These are phyloP conservation scores for Malassezia japonica DNA, from an alignment of 1,284 basidiomycete genomes.

Conservation along the genomic window DNA sequence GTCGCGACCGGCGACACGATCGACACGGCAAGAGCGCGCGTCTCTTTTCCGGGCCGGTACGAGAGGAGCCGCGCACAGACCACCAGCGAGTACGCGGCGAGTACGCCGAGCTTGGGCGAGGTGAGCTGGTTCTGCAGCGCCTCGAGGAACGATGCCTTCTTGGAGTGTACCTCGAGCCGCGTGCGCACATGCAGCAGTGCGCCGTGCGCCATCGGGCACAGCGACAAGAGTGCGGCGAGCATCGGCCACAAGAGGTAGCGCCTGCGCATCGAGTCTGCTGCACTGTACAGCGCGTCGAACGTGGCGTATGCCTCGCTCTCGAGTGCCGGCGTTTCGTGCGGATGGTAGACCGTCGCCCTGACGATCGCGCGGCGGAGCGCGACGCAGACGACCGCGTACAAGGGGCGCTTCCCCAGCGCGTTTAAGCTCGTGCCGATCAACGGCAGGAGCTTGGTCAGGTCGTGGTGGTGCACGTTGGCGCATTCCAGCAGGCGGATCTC, in stretches of 20 bases:
- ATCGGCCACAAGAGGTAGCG: conserved; percentile 11
- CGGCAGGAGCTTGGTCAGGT: not conserved
- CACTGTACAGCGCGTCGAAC: conserved; percentile 2
- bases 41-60: not conserved
- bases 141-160: not conserved
- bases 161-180: not conserved
- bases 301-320: not conserved
- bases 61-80: not conserved
- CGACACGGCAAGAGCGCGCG: not conserved
- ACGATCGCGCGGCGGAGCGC: not conserved
- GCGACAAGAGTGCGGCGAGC: conserved; percentile 1
- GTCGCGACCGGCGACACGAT: not conserved
- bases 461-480: not conserved
- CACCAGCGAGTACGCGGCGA: not conserved
- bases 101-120: not conserved
- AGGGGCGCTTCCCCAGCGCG: not conserved
- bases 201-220: not conserved
- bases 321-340: not conserved
- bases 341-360: no score
- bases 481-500: conserved; percentile 1
- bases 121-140: not conserved
- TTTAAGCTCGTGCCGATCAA: not conserved
- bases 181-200: not conserved
- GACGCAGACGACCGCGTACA: not conserved
- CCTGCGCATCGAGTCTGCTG: not conserved